These are phyloP conservation scores for Neurospora pannonica DNA, from an alignment of 495 filamentous ascomycete genomes.

Conservation along the genomic window DNA sequence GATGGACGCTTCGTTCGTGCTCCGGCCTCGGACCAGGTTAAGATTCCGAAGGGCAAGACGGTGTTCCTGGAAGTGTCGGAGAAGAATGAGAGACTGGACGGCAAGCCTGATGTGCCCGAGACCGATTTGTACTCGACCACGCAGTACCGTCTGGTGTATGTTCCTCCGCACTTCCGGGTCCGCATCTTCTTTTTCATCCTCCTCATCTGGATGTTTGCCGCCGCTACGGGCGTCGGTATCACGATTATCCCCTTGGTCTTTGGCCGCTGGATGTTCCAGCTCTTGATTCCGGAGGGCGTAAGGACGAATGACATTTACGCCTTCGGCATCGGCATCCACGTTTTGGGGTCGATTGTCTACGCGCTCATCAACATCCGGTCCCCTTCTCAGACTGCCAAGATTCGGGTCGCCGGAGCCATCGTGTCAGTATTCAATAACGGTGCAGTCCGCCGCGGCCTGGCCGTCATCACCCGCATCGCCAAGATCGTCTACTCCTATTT, in stretches of 20 bases:
- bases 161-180: constrained; percentile 74
- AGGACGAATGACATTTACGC: constrained; percentile 93
- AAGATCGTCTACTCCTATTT: constrained; percentile 62
- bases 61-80: constrained; percentile 80
- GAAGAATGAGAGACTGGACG: constrained; percentile 56
- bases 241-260: constrained; percentile 80
- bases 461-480: constrained; percentile 16
- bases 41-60: constrained; percentile 70
- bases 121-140: constrained; percentile 56
- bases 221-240: constrained; percentile 76
- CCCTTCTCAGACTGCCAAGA: constrained; percentile 29
- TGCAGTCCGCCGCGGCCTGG: constrained; percentile 19
- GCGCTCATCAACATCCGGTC: constrained; percentile 42
- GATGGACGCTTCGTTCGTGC: constrained; percentile 84
- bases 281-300: constrained; percentile 53
- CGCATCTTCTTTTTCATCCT: constrained; percentile 80
- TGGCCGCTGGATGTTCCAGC: constrained; percentile 65
- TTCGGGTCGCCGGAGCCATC: constrained; percentile 12
- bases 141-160: constrained; percentile 75
- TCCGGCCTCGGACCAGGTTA: constrained; percentile 85
- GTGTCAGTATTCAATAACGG: constrained; percentile 26
- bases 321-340: constrained; percentile 78
- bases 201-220: constrained; percentile 88
- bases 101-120: constrained; percentile 40
- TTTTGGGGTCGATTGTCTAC: constrained; percentile 58